Evolutionary conservation across 2,329 filamentous ascomycete genomes (phyloP).

Genomic region (Ophiostoma fasciatum): DNA sequence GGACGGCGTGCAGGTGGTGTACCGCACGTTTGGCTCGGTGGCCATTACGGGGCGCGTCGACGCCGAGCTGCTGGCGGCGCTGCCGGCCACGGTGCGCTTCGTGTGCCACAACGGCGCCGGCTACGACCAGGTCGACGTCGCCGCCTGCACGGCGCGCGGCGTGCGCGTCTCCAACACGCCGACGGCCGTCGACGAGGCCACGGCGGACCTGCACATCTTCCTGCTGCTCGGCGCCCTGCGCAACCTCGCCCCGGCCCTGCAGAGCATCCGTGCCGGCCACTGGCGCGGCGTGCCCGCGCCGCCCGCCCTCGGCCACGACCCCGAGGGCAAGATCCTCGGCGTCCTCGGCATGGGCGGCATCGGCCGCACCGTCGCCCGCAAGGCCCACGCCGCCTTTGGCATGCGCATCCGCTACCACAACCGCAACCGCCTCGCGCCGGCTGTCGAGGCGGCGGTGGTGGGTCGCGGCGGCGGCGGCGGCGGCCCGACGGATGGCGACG

Average conservation of each 20-base stretch:
- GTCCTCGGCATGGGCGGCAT: conserved; percentile 46
- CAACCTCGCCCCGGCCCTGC: conserved; percentile 54
- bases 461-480: too few relatives aligned
- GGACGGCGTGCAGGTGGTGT: conserved; percentile 9
- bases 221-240: conserved; percentile 67
- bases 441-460: conserved; percentile 26
- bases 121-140: conserved; percentile 69
- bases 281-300: conserved; percentile 42
- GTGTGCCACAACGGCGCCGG: conserved; percentile 58
- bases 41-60: conserved; percentile 55
- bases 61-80: conserved; percentile 46
- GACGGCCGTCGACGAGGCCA: conserved; percentile 68
- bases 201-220: conserved; percentile 69
- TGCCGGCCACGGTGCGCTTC: conserved; percentile 40
- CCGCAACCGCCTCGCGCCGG: conserved; percentile 26
- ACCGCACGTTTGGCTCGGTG: conserved; percentile 53
- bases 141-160: conserved; percentile 50
- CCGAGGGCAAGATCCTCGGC: conserved; percentile 35
- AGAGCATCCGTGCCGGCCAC: conserved; percentile 46
- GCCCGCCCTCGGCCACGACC: conserved; percentile 53
- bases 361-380: conserved; percentile 36
- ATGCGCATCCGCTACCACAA: conserved; percentile 44
- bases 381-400: conserved; percentile 44
- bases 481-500: too few relatives aligned
- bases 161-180: conserved; percentile 69